These are phyloP conservation scores for Colletotrichum sublineola DNA, from an alignment of 2,329 filamentous ascomycete genomes.

Conservation along the genomic window DNA sequence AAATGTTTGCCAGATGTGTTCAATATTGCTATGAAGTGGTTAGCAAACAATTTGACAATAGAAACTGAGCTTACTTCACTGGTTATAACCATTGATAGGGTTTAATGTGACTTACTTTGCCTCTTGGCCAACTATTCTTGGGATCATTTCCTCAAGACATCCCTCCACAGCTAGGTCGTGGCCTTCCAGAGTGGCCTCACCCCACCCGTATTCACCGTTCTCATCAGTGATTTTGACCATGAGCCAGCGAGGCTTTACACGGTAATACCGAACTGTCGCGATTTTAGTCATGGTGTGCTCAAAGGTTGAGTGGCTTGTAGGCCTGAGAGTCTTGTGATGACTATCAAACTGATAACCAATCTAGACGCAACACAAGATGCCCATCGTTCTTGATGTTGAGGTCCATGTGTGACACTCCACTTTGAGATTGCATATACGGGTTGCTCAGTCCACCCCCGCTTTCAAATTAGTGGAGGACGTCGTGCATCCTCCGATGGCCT, in stretches of 20 bases:
- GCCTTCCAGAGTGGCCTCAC: slow-evolving; percentile 75
- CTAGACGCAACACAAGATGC: no score
- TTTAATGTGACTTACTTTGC: slow-evolving; percentile 63
- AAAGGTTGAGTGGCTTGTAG: not conserved
- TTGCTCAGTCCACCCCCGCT: slow-evolving; percentile 9
- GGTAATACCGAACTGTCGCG: slow-evolving; percentile 73
- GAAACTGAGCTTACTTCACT: not conserved
- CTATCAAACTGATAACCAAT: not conserved
- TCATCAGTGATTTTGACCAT: slow-evolving; percentile 77
- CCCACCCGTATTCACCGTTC: slow-evolving; percentile 71
- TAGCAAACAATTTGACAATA: slow-evolving; percentile 51
- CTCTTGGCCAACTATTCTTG: slow-evolving; percentile 70
- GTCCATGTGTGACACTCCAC: not conserved
- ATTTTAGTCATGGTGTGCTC: slow-evolving; percentile 57
- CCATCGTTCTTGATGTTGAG: slow-evolving; percentile 31
- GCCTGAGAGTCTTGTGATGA: not conserved
- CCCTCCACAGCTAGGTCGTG: slow-evolving; percentile 76
- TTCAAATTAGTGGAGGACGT: slow-evolving; percentile 3
- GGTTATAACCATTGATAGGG: not conserved
- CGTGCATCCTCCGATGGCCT: slow-evolving; percentile 7
- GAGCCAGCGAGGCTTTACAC: slow-evolving; percentile 75
- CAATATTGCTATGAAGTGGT: slow-evolving; percentile 67
- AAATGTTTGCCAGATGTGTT: slow-evolving; percentile 77
- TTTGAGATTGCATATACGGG: not conserved
- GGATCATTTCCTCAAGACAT: slow-evolving; percentile 70